Conservation (phyloP, 805 yeast species). For the Starmera amethionina region DNA sequence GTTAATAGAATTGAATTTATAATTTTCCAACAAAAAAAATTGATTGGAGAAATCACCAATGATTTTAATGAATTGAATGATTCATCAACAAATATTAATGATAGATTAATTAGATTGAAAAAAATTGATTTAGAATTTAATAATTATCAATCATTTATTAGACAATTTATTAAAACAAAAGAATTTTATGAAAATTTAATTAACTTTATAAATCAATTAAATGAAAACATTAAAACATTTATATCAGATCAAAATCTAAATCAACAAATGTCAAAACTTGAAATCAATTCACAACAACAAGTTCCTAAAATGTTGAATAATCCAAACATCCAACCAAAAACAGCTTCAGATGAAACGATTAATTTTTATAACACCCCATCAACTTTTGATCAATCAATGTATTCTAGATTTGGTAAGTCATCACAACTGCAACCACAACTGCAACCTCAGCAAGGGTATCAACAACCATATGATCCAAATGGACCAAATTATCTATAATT, state of each 20-base stretch:
- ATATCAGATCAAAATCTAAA: neutral
- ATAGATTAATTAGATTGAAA: too few species aligned
- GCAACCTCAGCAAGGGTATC: conserved; percentile 2
- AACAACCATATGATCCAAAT: conserved; percentile 18
- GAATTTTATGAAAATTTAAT: too few species aligned
- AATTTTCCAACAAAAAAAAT: conserved; percentile 49
- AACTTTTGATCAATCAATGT: conserved; percentile 37
- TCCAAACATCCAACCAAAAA: conserved; percentile 7
- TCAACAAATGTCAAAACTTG: conserved; percentile 1
- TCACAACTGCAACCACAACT: conserved; percentile 3
- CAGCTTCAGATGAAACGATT: neutral
- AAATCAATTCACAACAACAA: conserved; percentile 2
- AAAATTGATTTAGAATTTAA: too few species aligned
- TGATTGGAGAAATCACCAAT: conserved; percentile 36
- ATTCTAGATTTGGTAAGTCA: conserved; percentile 18
- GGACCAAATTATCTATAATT: conserved; percentile 4
- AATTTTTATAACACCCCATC: conserved; percentile 40
- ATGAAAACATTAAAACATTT: conserved; percentile 6
- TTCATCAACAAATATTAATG: conserved; percentile 1
- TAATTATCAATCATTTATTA: too few species aligned
- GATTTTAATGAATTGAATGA: conserved; percentile 14
- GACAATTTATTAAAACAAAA: too few species aligned
- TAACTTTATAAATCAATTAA: too few species aligned
- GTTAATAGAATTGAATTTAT: conserved; percentile 59
- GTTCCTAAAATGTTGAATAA: conserved; percentile 1